phyloP scores from a whole-genome alignment of 2,329 filamentous ascomycete species.

The Aspergillus ochraceus region DNA sequence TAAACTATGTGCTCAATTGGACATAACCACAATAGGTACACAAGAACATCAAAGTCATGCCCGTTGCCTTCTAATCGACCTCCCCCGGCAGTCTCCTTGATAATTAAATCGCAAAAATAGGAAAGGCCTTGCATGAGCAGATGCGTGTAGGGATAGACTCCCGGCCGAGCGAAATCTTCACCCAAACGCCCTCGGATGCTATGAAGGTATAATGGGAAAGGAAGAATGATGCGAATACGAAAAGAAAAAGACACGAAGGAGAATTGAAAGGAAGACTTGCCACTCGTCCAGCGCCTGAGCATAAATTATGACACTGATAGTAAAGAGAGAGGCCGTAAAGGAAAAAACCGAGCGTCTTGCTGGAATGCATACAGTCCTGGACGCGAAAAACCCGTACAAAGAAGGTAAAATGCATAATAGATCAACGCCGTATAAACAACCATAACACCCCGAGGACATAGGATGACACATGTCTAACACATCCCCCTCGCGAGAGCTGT shows the following conservation, averaged over 20 bases:
- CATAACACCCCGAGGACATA: neutral
- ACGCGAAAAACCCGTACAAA: neutral
- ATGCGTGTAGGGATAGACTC: neutral
- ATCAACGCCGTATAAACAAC: neutral
- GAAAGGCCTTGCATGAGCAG: neutral
- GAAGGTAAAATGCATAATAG: slow-evolving; percentile 1
- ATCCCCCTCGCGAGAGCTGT: neutral
- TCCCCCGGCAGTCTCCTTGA: neutral
- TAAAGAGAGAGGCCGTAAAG: neutral
- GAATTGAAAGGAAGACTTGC: slow-evolving; percentile 6
- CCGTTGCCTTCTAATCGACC: neutral
- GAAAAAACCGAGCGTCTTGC: neutral
- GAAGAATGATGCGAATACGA: neutral
- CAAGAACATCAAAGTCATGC: neutral
- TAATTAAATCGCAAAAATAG: neutral
- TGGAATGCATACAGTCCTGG: neutral
- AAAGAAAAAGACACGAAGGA: slow-evolving; percentile 2
- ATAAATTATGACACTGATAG: neutral
- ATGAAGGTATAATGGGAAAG: neutral
- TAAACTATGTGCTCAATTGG: neutral
- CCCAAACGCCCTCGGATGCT: slow-evolving; percentile 1
- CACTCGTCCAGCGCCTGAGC: neutral
- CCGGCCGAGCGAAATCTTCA: neutral
- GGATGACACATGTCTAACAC: neutral
- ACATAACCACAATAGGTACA: neutral